Evolutionary conservation across 345 rosid genomes (phyloP), one percentile per base, ranked within the genome.

Genomic region (Gossypium australe): DNA sequence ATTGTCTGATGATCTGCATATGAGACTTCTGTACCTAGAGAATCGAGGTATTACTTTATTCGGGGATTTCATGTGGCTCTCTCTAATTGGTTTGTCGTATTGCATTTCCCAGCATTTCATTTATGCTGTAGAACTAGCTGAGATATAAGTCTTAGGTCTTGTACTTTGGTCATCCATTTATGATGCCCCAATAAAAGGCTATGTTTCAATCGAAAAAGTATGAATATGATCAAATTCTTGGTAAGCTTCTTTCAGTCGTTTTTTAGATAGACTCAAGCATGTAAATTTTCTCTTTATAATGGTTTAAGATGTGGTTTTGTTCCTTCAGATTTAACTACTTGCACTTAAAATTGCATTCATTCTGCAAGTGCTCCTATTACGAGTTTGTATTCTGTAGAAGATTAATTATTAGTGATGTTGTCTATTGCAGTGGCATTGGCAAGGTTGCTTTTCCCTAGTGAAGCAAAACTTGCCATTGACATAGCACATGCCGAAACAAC

Each of bases 401-500:
- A 53, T 76, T 52, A 69, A 12, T n/a, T 47, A 64, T 75, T 44
- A 63, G 43, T 56, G 71, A n/a, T 78, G 27, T 80, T 78, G 61
- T 78, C 6, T 24, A 22, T 73, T 76, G 78, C 85, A 95, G 99
- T 95, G 82, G 97, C 93, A 73, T 92, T 95, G 80, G 98, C 99
- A 53, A 85, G 87, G 68, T 73, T 90, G 65, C 78, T 95, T 71
- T 95, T 95, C 75, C 99, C 99, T 16, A 71, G 90, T 53, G 98
- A 95, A 86, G 98, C 99, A 43, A 87, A 90, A 86, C 82, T 95
- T 70, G 99, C 96, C 44, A 91, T 95, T 97, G 92, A 93, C 79
- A 85, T 84, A 75, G 99, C 94, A 24, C 78, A 90, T 78, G 89
- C 92, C 71, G 89, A 86, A 82, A 90, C 87, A 77, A 85, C 94